Percentiles rank a stretch among this genome's conserved stretches.
Evolutionary conservation across 441 rosid species (phyloP).

Genomic region (Populus hybrid): DNA sequence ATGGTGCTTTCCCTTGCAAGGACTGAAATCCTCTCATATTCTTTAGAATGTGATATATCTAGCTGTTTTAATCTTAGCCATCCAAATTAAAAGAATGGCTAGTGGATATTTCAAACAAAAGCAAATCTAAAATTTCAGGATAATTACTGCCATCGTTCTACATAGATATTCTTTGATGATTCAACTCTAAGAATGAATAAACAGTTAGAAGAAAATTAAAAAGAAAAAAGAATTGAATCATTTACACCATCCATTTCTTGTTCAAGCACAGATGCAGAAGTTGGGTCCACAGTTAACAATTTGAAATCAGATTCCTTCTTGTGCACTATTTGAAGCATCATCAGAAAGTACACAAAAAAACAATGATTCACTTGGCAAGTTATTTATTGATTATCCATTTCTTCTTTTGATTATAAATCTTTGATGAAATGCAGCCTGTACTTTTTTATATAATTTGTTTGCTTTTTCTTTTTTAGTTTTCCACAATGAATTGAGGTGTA

Average conservation of each 20-base stretch:
- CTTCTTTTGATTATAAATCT: not conserved
- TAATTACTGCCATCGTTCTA: not conserved
- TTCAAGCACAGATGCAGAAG: too few relatives aligned
- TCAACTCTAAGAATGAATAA: not conserved
- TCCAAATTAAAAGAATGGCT: not conserved
- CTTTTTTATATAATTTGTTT: not conserved
- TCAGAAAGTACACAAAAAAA: not conserved
- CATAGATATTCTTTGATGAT: not conserved
- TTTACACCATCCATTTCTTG: too few relatives aligned
- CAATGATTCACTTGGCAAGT: not conserved
- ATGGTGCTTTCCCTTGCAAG: not conserved
- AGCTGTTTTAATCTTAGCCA: not conserved
- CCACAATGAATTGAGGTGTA: not conserved
- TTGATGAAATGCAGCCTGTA: not conserved
- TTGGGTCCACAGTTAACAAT: too few relatives aligned
- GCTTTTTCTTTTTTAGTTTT: too few relatives aligned
- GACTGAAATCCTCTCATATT: not conserved
- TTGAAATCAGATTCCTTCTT: too few relatives aligned
- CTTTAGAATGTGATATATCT: not conserved
- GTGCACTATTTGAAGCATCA: not conserved
- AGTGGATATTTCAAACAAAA: not conserved
- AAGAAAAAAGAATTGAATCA: too few relatives aligned
- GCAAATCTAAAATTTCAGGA: not conserved
- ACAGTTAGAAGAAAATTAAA: too few relatives aligned
- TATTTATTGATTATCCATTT: not conserved